Evolutionary conservation across 768 basidiomycete genomes (phyloP).

Genomic region (Kwoniella heveanensis): DNA sequence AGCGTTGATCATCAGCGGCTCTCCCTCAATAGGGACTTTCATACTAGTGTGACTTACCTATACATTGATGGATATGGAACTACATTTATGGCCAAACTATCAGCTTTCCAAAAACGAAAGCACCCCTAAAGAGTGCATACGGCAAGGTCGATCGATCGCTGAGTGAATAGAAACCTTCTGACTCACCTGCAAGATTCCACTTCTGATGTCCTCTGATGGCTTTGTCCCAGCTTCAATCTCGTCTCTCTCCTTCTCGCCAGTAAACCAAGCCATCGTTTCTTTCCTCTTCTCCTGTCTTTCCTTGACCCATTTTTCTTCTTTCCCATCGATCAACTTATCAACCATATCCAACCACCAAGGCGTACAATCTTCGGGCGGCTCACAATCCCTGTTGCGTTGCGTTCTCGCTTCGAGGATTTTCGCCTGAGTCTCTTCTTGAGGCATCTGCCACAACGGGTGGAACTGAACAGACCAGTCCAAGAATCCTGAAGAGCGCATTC

Average conservation of each 20-base stretch:
- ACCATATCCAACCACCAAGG: slow-evolving; percentile 43
- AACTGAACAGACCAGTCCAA: slow-evolving; percentile 52
- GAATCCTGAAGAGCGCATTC: slow-evolving; percentile 43
- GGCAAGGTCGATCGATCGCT: too few relatives aligned
- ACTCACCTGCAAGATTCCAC: slow-evolving; percentile 50
- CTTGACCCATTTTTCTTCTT: slow-evolving; percentile 48
- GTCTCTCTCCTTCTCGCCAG: slow-evolving; percentile 53
- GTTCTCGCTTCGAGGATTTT: slow-evolving; percentile 17
- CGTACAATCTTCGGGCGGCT: slow-evolving; percentile 11
- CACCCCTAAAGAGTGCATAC: too few relatives aligned
- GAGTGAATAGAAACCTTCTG: neutral
- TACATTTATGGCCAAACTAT: neutral
- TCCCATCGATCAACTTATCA: slow-evolving; percentile 37
- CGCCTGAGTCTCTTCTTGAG: slow-evolving; percentile 28
- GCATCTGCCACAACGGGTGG: slow-evolving; percentile 53
- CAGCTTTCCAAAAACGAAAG: too few relatives aligned
- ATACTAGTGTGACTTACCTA: slow-evolving; percentile 31
- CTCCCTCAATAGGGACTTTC: neutral
- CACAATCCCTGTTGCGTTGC: slow-evolving; percentile 21
- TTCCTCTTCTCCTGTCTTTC: slow-evolving; percentile 46
- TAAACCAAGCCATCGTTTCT: slow-evolving; percentile 53
- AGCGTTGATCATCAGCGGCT: too few relatives aligned
- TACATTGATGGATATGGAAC: slow-evolving; percentile 54
- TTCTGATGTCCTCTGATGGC: slow-evolving; percentile 41
- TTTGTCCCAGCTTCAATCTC: slow-evolving; percentile 45